A percentile compares a stretch with the other conserved stretches of the same genome.
phyloP scores from a whole-genome alignment of 1,139 yeast genomes.

The Pichia sp. region DNA sequence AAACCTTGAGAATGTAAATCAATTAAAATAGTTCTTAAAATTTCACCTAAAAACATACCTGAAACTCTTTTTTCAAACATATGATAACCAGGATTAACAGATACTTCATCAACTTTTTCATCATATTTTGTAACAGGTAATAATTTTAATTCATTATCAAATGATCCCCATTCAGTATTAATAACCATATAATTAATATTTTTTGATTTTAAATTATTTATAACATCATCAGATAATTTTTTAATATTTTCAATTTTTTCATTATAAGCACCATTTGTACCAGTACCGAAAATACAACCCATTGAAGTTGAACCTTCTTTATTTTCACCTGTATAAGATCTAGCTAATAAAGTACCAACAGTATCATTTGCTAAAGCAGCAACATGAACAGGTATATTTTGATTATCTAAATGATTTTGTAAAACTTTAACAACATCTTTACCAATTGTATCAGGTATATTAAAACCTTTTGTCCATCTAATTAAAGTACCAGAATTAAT shows the following conservation, averaged over 20 bases:
- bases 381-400: conserved; percentile 59
- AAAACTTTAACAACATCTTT: conserved; percentile 69
- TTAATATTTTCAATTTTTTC: conserved; percentile 66
- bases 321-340: conserved; percentile 71
- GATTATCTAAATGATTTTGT: conserved; percentile 59
- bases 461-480: conserved; percentile 95
- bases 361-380: conserved; percentile 93
- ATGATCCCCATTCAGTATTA: conserved; percentile 97
- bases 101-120: conserved; percentile 52
- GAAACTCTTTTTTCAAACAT: conserved; percentile 89
- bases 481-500: conserved; percentile 70
- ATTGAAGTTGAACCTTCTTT: conserved; percentile 63
- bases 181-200: conserved; percentile 72
- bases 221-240: conserved; percentile 47
- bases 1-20: conserved; percentile 57
- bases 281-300: conserved; percentile 93
- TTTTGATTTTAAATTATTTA: conserved; percentile 36
- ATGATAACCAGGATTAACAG: conserved; percentile 83
- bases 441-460: conserved; percentile 77
- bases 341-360: conserved; percentile 82
- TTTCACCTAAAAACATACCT: conserved; percentile 92
- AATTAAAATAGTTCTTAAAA: conserved; percentile 63
- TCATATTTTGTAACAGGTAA: conserved; percentile 78
- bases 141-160: conserved; percentile 68
- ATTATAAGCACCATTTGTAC: conserved; percentile 90